A percentile compares a stretch with the other conserved stretches of the same genome.
phyloP scores from a whole-genome alignment of 768 basidiomycete species.

The Chiua virens region DNA sequence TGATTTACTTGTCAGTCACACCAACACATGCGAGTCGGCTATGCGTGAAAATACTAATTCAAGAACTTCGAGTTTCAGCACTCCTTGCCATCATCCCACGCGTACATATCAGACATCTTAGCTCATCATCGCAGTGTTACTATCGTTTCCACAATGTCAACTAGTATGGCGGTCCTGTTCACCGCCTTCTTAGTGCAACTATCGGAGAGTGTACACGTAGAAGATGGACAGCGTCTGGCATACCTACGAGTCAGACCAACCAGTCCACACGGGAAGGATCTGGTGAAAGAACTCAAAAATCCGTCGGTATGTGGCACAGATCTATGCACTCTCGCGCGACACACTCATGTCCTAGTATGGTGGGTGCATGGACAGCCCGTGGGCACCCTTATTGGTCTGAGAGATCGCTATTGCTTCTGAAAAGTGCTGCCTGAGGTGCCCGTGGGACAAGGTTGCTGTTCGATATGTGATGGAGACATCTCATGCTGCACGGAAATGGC shows the following conservation, averaged over 20 bases:
- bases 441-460: constrained; percentile 86
- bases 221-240: constrained; percentile 69
- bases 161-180: constrained; percentile 46
- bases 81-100: too few relatives aligned
- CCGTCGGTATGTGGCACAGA: constrained; percentile 20
- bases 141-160: too few relatives aligned
- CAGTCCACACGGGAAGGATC: constrained; percentile 72
- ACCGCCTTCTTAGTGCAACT: constrained; percentile 57
- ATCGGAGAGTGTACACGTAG: constrained; percentile 56
- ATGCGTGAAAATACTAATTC: too few relatives aligned
- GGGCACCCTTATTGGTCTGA: too few relatives aligned
- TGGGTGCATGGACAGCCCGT: constrained; percentile 67
- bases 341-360: constrained; percentile 37
- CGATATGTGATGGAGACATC: constrained; percentile 78
- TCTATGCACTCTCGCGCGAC: constrained; percentile 35
- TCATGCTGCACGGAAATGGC: constrained; percentile 66
- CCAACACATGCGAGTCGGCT: too few relatives aligned
- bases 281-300: constrained; percentile 74
- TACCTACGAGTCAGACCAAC: constrained; percentile 77
- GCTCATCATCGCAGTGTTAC: too few relatives aligned
- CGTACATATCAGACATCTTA: too few relatives aligned
- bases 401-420: too few relatives aligned
- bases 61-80: too few relatives aligned
- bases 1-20: too few relatives aligned
- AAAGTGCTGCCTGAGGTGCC: too few relatives aligned